Evolutionary conservation across 1,284 basidiomycete species (phyloP).

Genomic region (Pisolithus thermaeus): DNA sequence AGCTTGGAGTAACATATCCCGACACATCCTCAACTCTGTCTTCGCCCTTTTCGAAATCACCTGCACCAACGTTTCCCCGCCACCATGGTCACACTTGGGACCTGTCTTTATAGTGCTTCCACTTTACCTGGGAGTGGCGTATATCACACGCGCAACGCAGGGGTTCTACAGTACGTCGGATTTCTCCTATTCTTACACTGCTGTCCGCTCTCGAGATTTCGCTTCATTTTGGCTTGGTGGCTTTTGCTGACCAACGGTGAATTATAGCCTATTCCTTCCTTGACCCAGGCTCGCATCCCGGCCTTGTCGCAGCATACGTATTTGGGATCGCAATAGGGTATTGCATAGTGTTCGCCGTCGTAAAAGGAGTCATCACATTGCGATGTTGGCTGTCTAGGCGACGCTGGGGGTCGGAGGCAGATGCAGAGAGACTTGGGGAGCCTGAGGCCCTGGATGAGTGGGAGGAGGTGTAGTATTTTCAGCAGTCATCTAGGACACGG

Average conservation of each 20-base stretch:
- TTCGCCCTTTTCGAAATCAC: constrained; percentile 57
- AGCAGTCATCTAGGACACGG: constrained; percentile 11
- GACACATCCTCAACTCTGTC: constrained; percentile 55
- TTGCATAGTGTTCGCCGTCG: constrained; percentile 40
- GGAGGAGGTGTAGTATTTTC: constrained; percentile 17
- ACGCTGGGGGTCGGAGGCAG: constrained; percentile 1
- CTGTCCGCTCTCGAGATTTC: not conserved
- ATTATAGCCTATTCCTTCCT: constrained; percentile 43
- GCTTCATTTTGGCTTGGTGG: not conserved
- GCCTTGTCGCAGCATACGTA: constrained; percentile 44
- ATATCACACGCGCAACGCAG: constrained; percentile 54
- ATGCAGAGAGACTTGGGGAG: not conserved
- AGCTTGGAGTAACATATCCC: constrained; percentile 58
- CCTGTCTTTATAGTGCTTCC: constrained; percentile 45
- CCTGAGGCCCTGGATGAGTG: constrained; percentile 21
- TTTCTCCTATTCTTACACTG: not conserved
- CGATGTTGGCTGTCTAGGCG: constrained; percentile 22
- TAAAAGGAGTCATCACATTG: constrained; percentile 30
- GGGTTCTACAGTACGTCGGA: constrained; percentile 54
- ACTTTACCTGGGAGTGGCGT: constrained; percentile 60
- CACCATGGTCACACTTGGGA: constrained; percentile 49
- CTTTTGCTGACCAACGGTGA: constrained; percentile 1
- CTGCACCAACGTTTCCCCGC: constrained; percentile 45
- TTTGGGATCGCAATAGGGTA: constrained; percentile 46
- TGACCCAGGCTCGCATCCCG: constrained; percentile 31